Evolutionary conservation across 805 yeast species (phyloP).

Genomic region (Wickerhamiella siamensis): DNA sequence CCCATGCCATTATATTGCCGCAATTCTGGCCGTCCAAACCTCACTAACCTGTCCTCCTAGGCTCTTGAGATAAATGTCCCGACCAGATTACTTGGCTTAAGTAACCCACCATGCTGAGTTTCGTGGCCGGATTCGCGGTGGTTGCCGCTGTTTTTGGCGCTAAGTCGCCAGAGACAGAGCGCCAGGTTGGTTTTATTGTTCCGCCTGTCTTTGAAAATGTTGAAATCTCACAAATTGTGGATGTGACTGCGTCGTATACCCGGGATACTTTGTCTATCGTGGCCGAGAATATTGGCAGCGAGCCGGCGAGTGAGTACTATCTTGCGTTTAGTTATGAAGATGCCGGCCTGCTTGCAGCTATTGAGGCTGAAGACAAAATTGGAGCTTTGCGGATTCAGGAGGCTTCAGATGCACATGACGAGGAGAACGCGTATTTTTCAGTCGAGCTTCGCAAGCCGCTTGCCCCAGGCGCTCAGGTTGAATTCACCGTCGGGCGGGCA

Average conservation of each 20-base stretch:
- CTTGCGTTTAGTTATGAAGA: slow-evolving; percentile 42
- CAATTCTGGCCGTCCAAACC: too few relatives aligned
- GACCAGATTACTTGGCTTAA: background rate
- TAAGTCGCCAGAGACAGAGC: background rate
- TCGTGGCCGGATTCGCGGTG: background rate
- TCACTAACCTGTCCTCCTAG: too few relatives aligned
- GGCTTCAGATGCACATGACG: slow-evolving; percentile 1
- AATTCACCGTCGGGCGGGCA: slow-evolving; percentile 37
- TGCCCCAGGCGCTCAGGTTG: slow-evolving; percentile 42
- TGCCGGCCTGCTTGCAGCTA: slow-evolving; percentile 31
- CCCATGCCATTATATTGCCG: too few relatives aligned
- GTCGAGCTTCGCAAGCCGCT: slow-evolving; percentile 49
- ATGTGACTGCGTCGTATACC: slow-evolving; percentile 50
- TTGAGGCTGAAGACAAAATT: slow-evolving; percentile 27
- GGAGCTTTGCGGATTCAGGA: slow-evolving; percentile 13
- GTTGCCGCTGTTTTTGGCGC: background rate
- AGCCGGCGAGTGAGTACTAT: slow-evolving; percentile 42
- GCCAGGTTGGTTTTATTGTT: too few relatives aligned
- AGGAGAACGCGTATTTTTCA: slow-evolving; percentile 16
- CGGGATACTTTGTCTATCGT: slow-evolving; percentile 45
- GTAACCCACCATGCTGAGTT: background rate
- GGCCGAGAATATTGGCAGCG: slow-evolving; percentile 41
- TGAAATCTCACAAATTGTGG: slow-evolving; percentile 42
- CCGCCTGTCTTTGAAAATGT: slow-evolving; percentile 41
- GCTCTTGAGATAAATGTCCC: too few relatives aligned